These are phyloP conservation scores for Aspergillus glaucus DNA, from an alignment of 2,329 filamentous ascomycete genomes.

Conservation along the genomic window DNA sequence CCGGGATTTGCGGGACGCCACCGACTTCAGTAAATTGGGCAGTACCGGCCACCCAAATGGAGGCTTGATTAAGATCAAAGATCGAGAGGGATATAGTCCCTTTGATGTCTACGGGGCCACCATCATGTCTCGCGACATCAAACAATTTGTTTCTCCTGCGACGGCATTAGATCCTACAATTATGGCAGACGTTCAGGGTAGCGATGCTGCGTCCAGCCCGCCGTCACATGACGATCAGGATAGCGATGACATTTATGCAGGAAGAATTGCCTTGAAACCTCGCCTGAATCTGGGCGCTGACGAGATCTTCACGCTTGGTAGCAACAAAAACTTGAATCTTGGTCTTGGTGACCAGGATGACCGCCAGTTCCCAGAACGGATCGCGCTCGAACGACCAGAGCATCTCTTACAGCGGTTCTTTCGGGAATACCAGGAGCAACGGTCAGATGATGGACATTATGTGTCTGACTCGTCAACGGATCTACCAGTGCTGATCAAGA, in stretches of 20 bases:
- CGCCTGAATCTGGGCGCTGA: conserved; percentile 56
- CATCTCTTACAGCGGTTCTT: conserved; percentile 70
- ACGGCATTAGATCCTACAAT: conserved; percentile 31
- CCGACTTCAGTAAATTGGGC: conserved; percentile 52
- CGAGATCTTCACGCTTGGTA: conserved; percentile 89
- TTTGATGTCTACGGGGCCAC: conserved; percentile 89
- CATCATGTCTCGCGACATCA: conserved; percentile 68
- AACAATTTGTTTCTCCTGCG: conserved; percentile 24
- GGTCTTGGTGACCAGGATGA: conserved; percentile 96
- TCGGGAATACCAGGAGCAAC: conserved; percentile 52
- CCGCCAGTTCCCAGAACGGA: conserved; percentile 83
- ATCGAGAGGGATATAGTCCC: conserved; percentile 87
- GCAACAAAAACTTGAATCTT: conserved; percentile 89
- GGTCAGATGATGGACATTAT: conserved; percentile 25
- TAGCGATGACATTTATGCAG: conserved; percentile 35
- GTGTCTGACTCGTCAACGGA: conserved; percentile 42
- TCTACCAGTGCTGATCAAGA: conserved; percentile 66
- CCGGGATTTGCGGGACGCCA: conserved; percentile 64
- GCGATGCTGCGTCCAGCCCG: conserved; percentile 21
- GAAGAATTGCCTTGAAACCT: conserved; percentile 21
- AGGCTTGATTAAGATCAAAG: conserved; percentile 87
- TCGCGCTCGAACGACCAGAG: conserved; percentile 68
- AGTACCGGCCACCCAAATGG: conserved; percentile 58
- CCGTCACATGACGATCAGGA: conserved; percentile 44
- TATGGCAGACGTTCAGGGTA: conserved; percentile 42